These are phyloP conservation scores for Eucalyptus cloeziana DNA, from an alignment of 345 rosid species.

Conservation along the genomic window DNA sequence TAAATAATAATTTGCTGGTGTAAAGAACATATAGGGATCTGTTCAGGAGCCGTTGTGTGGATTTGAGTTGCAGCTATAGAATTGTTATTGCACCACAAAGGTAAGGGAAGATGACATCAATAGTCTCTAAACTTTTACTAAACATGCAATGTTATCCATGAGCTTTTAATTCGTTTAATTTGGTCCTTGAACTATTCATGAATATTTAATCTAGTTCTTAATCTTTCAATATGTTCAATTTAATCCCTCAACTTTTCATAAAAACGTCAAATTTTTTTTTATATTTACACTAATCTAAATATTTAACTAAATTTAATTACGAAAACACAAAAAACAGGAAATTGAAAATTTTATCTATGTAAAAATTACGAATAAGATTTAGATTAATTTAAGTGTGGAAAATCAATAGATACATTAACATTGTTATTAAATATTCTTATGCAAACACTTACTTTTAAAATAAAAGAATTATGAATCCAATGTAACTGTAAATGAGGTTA, in stretches of 20 bases:
- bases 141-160: background rate
- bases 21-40: background rate
- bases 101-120: background rate
- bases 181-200: background rate
- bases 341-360: background rate
- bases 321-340: background rate
- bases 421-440: background rate
- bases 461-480: background rate
- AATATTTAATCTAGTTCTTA: background rate
- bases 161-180: background rate
- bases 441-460: background rate
- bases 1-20: background rate
- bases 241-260: background rate
- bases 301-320: background rate
- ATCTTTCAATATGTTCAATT: background rate
- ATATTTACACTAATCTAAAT: background rate
- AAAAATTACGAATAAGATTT: background rate
- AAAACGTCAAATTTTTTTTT: background rate
- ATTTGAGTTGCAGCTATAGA: background rate
- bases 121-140: background rate
- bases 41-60: background rate
- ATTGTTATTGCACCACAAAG: background rate
- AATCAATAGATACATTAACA: background rate
- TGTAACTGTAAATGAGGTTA: background rate
- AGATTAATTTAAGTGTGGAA: background rate